phyloP scores from a whole-genome alignment of 768 basidiomycete species.

The Amanita pallidorosea region DNA sequence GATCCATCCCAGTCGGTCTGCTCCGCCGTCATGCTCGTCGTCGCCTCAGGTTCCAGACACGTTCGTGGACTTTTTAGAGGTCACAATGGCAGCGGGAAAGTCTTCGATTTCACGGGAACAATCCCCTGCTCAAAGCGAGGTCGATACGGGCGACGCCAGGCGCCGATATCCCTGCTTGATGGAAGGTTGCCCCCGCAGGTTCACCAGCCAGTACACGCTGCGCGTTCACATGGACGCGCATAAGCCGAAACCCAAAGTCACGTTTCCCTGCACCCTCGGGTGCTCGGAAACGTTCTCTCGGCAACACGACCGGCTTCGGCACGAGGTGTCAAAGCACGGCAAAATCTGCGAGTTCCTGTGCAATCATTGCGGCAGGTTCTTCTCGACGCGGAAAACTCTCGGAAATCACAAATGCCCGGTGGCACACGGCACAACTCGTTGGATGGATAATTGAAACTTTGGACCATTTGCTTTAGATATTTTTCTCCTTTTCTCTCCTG shows the following conservation, averaged over 20 bases:
- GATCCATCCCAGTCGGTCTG: slow-evolving; percentile 7
- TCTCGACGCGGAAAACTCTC: slow-evolving; percentile 40
- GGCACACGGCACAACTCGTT: slow-evolving; percentile 37
- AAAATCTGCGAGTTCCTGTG: slow-evolving; percentile 46
- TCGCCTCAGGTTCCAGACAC: slow-evolving; percentile 5
- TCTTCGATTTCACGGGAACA: slow-evolving; percentile 18
- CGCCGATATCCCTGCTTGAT: slow-evolving; percentile 39
- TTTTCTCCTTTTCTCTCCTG: neutral
- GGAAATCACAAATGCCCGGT: slow-evolving; percentile 47
- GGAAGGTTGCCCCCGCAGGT: slow-evolving; percentile 34
- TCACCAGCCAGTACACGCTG: slow-evolving; percentile 44
- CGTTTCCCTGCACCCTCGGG: slow-evolving; percentile 42
- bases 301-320: slow-evolving; percentile 45
- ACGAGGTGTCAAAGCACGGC: slow-evolving; percentile 48
- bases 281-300: slow-evolving; percentile 45
- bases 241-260: slow-evolving; percentile 36
- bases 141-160: slow-evolving; percentile 20
- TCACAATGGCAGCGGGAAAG: neutral
- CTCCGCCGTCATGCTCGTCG: slow-evolving; percentile 9
- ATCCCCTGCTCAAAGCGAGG: slow-evolving; percentile 22
- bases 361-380: slow-evolving; percentile 40
- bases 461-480: neutral
- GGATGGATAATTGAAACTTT: slow-evolving; percentile 1
- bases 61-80: neutral
- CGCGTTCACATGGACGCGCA: slow-evolving; percentile 47